Evolutionary conservation across 2,329 filamentous ascomycete genomes (phyloP), one percentile per base, ranked within the genome.

Genomic region (Cercospora janseana): DNA sequence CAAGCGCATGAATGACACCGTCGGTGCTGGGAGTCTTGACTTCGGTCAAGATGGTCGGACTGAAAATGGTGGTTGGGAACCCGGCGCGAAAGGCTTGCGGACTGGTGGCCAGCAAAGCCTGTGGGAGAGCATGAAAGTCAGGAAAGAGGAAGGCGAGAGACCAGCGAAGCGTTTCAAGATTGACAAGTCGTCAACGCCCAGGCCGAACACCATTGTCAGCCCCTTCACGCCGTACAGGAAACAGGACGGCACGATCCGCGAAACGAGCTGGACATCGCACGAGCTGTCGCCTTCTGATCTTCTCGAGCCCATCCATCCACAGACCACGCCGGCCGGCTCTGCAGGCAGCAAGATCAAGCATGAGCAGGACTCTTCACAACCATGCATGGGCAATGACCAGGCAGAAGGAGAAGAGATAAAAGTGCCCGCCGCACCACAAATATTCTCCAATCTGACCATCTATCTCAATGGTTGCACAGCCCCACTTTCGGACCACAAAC

Each of bases 401-500:
- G 34, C 32, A 2, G 44, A 35, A 40, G 13, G 24, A 2, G 20
- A 42, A 10, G 41, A 45, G 10, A 29, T 15, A 44, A 31, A 32
- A 12, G 20, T 16, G 44, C 40, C 45, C 6, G 27, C 49, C 26
- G 31, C 49, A 32, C 60, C 63, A 5, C 63, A 64, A 34, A 60
- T 66, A 37, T 65, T 96, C 66, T 71, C 79, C 35, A 81, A 83
- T 12, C 77, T 90, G 16, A 83, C 81, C 44, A 79, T 95, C 61
- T 93, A 92, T 71, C 79, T 96, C 69, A 95, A 95, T 69, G 90
- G 90, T 54, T 91, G 87, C 59, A 95, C 89, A 2, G 79, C 83
- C 52, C 90, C 91, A 18, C 79, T 95, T 55, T 94, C 88, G 10
- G 91, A 96, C 68, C 87, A 95, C 72, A 86, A 81, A 66, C 79